Evolutionary conservation across 805 yeast species (phyloP), one percentile per base, ranked within the genome.

Genomic region (Monosporozyma aerobia): DNA sequence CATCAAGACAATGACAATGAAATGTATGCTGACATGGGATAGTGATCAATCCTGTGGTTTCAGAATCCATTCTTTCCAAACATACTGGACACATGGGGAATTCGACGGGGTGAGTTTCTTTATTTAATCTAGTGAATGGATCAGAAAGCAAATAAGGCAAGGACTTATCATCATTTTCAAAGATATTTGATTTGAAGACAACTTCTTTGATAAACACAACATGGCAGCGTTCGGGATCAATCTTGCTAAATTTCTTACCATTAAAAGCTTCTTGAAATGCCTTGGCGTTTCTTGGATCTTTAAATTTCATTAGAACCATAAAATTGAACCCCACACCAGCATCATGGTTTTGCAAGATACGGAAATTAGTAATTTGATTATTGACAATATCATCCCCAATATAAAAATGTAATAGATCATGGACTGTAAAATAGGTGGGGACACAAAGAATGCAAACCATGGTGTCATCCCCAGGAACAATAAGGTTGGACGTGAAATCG

Each of bases 51-150:
- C 97, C 97, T 0, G 95, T 82, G 3, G 85, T 73, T 23, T 78
- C 79, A 1, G 90, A 74, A 63, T 90, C 97, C 84, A 90, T 82
- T 54, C 95, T 73, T 60, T 90, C 97, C 16, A 90, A 71, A 63
- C 97, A 90, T 0, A 90, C 97, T 0, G 97, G 97, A 63, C 97
- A 90, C 0, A 94, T 86, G 0, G 97, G 96, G 32, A 90, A 73
- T 64, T 90, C 97, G 7, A 76, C 68, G 6, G 25, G 43, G 8
- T 39, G 43, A 5, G 23, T 5, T 61, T 47, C 29, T 58, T 37
- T 59, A 11, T 61, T 60, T 44, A 68, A 61, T 16, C 30, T 49
- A 10, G 90, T 85, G 60, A 86, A 87, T 1, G 95, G 92, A 61
- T 87, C 95, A 41, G 77, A 79, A 53, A 85, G 65, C 32, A 86